Conservation (phyloP, 257 asterid genomes). For the Nicotiana attenuata region DNA sequence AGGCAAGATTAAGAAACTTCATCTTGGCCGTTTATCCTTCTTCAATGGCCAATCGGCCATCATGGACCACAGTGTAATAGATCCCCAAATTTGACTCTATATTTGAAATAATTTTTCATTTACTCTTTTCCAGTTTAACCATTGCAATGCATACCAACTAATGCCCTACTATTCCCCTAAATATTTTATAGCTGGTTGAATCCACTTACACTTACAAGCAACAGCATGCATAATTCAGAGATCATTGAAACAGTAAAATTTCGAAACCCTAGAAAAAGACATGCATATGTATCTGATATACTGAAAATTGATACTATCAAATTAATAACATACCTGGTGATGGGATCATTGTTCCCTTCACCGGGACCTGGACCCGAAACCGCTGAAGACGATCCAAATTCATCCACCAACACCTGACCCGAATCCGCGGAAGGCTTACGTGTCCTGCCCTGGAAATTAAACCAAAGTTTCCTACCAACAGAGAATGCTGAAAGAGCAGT, state of each 20-base stretch:
- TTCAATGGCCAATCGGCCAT: not conserved
- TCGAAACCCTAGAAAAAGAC: not conserved
- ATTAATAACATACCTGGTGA: constrained; percentile 32
- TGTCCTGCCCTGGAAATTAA: constrained; percentile 43
- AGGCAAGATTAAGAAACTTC: not conserved
- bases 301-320: not conserved
- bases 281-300: not conserved
- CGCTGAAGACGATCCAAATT: constrained; percentile 13
- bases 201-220: not conserved
- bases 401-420: constrained; percentile 24
- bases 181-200: not conserved
- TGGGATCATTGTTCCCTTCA: not conserved
- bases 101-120: not conserved
- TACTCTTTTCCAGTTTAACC: not conserved
- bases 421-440: constrained; percentile 26
- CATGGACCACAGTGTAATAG: not conserved
- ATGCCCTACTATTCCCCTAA: not conserved
- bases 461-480: constrained; percentile 70
- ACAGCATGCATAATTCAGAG: not conserved
- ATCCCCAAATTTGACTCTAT: not conserved
- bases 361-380: not conserved
- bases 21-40: not conserved
- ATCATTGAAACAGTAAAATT: not conserved
- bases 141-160: not conserved
- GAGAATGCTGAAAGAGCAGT: constrained; percentile 93